phyloP scores from a whole-genome alignment of 2,329 filamentous ascomycete genomes.

The Phialophora chinensis region DNA sequence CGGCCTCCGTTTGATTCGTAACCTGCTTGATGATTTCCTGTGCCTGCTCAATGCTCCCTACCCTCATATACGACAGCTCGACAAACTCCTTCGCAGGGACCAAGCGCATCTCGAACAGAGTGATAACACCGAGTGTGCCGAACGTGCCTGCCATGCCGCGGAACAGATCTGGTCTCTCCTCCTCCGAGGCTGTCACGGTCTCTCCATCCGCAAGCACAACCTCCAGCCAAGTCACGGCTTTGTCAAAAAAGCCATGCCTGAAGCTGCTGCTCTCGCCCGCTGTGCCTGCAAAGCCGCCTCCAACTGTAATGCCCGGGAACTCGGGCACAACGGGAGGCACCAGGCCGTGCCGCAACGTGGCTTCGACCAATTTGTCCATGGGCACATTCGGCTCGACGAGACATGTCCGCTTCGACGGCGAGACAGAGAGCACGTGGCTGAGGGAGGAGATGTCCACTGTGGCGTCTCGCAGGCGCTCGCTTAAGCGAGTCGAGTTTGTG shows the following conservation, averaged over 20 bases:
- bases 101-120: constrained; percentile 59
- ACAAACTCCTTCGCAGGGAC: constrained; percentile 56
- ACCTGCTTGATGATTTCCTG: constrained; percentile 48
- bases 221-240: constrained; percentile 66
- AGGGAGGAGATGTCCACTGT: constrained; percentile 72
- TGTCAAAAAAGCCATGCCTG: constrained; percentile 70
- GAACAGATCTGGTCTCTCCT: constrained; percentile 65
- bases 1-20: constrained; percentile 46
- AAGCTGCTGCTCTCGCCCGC: constrained; percentile 73
- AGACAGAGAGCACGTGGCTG: constrained; percentile 66
- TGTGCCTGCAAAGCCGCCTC: constrained; percentile 71
- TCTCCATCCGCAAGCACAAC: constrained; percentile 69
- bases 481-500: constrained; percentile 60
- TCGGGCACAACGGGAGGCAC: constrained; percentile 73
- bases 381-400: constrained; percentile 74
- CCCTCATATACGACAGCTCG: constrained; percentile 56
- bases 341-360: constrained; percentile 61
- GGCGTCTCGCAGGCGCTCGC: constrained; percentile 54
- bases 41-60: constrained; percentile 47
- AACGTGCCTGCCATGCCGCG: constrained; percentile 69
- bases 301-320: constrained; percentile 74
- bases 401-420: constrained; percentile 60
- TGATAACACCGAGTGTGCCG: constrained; percentile 71
- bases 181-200: constrained; percentile 61
- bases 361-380: constrained; percentile 68